Conservation (phyloP, 805 yeast species). For the Kuraishia cidri region DNA sequence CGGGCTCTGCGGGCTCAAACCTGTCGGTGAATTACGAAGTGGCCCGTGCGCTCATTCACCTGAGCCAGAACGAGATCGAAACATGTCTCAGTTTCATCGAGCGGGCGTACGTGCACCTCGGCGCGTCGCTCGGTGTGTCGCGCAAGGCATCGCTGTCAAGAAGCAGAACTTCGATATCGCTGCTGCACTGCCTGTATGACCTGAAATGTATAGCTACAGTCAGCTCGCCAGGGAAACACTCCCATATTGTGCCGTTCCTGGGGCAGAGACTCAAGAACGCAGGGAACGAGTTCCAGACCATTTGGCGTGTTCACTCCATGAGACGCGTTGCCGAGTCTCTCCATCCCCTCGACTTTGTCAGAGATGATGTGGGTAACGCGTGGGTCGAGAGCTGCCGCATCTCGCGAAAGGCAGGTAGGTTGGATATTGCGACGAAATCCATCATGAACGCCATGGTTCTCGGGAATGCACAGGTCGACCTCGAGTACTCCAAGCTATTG, state of each 20-base stretch:
- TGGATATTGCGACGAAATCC: conserved; percentile 65
- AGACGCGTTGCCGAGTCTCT: conserved; percentile 36
- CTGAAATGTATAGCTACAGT: conserved; percentile 28
- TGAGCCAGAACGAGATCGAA: conserved; percentile 21
- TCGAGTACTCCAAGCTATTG: conserved; percentile 72
- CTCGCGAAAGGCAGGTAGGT: conserved; percentile 58
- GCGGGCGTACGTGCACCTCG: conserved; percentile 48
- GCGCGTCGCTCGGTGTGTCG: conserved; percentile 43
- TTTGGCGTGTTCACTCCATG: conserved; percentile 49
- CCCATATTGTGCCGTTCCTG: conserved; percentile 5
- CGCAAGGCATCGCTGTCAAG: conserved; percentile 42
- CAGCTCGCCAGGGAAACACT: conserved; percentile 6
- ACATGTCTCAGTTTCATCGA: conserved; percentile 31
- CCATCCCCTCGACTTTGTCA: conserved; percentile 29
- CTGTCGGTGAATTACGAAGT: conserved; percentile 43
- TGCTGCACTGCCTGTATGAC: conserved; percentile 56
- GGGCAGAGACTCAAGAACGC: conserved; percentile 15
- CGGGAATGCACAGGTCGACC: conserved; percentile 38
- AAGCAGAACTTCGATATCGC: conserved; percentile 35
- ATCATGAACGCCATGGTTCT: conserved; percentile 50
- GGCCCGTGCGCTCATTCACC: conserved; percentile 51
- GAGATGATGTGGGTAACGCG: conserved; percentile 32
- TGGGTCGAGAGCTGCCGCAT: conserved; percentile 53
- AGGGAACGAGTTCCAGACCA: conserved; percentile 50
- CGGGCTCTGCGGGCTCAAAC: conserved; percentile 16